Base-by-base conservation (phyloP, 305 asterid species). In the Solanum hybrid region DNA sequence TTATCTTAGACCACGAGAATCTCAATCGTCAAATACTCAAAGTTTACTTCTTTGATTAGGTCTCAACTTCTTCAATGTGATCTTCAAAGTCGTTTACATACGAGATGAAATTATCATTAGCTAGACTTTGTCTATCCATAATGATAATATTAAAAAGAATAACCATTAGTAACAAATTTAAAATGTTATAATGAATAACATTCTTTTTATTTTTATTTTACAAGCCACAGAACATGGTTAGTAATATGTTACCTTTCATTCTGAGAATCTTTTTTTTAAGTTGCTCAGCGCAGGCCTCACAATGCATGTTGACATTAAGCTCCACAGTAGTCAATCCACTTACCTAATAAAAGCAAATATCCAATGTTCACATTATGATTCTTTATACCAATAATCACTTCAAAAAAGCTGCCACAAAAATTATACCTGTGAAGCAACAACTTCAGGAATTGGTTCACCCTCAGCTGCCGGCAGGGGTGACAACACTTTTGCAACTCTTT, bases 281-380 rank as follows among this genome's bases (percentile, higher is more conserved):
- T 89, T 97, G 99, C 11, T 90, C 90, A 0, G 99, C 98, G 89
- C 99, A 97, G 22, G 99, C 98, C 90, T 93, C 96, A 82, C 99
- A 97, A 75, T 97, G 99, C 99, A 97, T 96, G 93, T 95, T 95
- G 34, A 96, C 98, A 24, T 92, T 94, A 24, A 97, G 94, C 37
- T 97, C 97, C 66, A 96, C 95, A 0, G 97, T 96, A 72, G 91
- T 90, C 85, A 93, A 91, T 82, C 95, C 96, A 87, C 93, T 94
- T 35, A 93, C 98, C 98, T 97, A 91, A 81, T 38, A 37, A 40
- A 80, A 40, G 0, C 36, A 80, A 32, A 3, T 0, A 51, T 51
- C 86, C 86, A 40, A 42, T 4, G 35, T 45, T 42, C 1, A 82
- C 72, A 45, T 29, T 82, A 51, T 56, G 9, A 56, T 19, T 12